Percentiles rank a stretch among this genome's conserved stretches.
These are phyloP conservation scores for Fraxinus pennsylvanica DNA, from an alignment of 257 asterid genomes.

Conservation along the genomic window DNA sequence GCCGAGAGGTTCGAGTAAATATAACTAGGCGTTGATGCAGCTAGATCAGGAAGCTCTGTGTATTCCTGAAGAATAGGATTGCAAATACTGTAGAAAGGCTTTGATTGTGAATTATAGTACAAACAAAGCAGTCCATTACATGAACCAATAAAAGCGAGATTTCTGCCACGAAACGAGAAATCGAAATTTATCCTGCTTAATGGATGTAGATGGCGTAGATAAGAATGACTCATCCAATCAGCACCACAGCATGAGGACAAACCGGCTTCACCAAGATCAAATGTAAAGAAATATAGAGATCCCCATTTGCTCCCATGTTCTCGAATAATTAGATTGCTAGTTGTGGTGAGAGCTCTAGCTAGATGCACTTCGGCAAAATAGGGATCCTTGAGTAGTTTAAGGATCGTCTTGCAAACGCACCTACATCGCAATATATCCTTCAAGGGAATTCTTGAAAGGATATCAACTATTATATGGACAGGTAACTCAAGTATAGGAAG, in stretches of 20 bases:
- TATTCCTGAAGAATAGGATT: slow-evolving; percentile 49
- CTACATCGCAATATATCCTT: slow-evolving; percentile 37
- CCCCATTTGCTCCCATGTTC: slow-evolving; percentile 23
- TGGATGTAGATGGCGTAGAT: background rate
- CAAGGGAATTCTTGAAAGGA: slow-evolving; percentile 54
- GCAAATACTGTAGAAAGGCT: slow-evolving; percentile 40
- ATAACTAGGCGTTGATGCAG: slow-evolving; percentile 21
- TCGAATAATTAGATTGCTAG: slow-evolving; percentile 37
- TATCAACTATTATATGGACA: slow-evolving; percentile 37
- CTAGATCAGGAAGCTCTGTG: slow-evolving; percentile 24
- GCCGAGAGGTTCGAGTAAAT: slow-evolving; percentile 33
- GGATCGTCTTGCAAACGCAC: slow-evolving; percentile 40
- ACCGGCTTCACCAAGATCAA: slow-evolving; percentile 36
- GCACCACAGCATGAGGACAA: slow-evolving; percentile 35
- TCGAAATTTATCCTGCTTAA: slow-evolving; percentile 31
- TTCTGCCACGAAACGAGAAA: slow-evolving; percentile 27
- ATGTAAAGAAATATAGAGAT: slow-evolving; percentile 33
- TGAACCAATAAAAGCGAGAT: slow-evolving; percentile 41
- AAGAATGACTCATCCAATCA: slow-evolving; percentile 12
- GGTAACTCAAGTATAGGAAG: slow-evolving; percentile 52
- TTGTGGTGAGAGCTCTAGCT: slow-evolving; percentile 31
- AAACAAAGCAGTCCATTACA: slow-evolving; percentile 57
- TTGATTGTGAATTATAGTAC: slow-evolving; percentile 17
- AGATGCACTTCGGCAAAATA: slow-evolving; percentile 52
- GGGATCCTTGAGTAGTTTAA: slow-evolving; percentile 44